Base-by-base conservation (phyloP, 2,329 filamentous ascomycete species). In the Cryphonectria japonica region DNA sequence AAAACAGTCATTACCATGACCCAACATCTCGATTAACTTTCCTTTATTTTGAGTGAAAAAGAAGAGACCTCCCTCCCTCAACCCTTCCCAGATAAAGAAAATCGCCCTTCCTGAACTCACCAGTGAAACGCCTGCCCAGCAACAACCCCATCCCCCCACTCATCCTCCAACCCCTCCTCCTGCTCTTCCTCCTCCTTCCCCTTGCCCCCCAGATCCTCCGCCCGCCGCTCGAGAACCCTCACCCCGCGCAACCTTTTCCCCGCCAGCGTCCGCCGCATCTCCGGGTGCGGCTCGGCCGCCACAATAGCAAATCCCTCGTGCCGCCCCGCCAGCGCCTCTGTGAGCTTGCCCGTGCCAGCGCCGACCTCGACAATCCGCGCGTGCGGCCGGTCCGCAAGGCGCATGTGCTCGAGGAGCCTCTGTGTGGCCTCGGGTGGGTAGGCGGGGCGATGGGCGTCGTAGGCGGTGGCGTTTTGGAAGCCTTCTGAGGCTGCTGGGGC, bases 401-500 rank as follows among this genome's bases (percentile, higher is more conserved):
- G 80, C n/a, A 92, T 81, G 65, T 85, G 82, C 22, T 78, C 75
- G 3, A 94, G 85, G 26, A 94, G 85, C 50, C 81, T 79, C 29
- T 87, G 81, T 19, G 92, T 86, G 5, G 88, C 87, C 69, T 85
- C 83, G 0, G 83, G 74, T 1, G 88, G 85, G 78, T 93, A 94
- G 0, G 88, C 88, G 1, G 92, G 92, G 19, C 92, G 87, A 78
- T 93, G 84, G 54, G 85, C 79, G 77, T 94, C 91, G 79, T 94
- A 94, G 32, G 84, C 83, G 2, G 83, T 78, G 26, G 90, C 91
- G 74, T 92, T 84, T 73, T 86, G 82, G 79, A 93, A 94, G 69
- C 91, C 91, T 67, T 91, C 84, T 7, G 78, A 76, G 62, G 83
- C 83, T 4, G 73, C 76, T 11, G 72, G 61, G 32, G 77, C 74